Evolutionary conservation across 2,329 filamentous ascomycete genomes (phyloP).

Genomic region (Alternaria sp.): DNA sequence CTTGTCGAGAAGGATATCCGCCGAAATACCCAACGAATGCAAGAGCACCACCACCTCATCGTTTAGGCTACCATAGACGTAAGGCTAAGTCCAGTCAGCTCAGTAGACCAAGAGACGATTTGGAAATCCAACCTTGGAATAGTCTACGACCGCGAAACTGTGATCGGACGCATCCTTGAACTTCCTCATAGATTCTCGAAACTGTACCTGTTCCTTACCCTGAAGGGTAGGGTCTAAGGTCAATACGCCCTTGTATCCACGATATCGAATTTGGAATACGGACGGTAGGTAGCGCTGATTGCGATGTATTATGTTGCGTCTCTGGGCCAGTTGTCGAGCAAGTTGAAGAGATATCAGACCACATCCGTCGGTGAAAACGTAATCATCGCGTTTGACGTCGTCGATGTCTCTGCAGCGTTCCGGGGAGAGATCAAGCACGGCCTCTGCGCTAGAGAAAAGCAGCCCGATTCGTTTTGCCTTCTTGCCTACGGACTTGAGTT

Average conservation of each 20-base stretch:
- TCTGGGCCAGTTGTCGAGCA: constrained; percentile 43
- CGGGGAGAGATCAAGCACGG: constrained; percentile 40
- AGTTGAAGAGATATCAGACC: constrained; percentile 47
- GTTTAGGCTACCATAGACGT: constrained; percentile 51
- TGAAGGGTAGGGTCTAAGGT: constrained; percentile 48
- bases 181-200: constrained; percentile 53
- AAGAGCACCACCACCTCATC: constrained; percentile 53
- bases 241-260: constrained; percentile 54
- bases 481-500: constrained; percentile 53
- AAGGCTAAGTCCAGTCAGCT: constrained; percentile 39
- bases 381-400: constrained; percentile 48
- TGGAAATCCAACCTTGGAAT: constrained; percentile 46
- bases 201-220: constrained; percentile 31
- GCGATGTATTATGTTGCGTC: constrained; percentile 44
- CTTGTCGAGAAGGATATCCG: constrained; percentile 42
- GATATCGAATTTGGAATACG: constrained; percentile 53
- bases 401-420: constrained; percentile 49
- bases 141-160: constrained; percentile 50
- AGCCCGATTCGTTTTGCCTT: constrained; percentile 54
- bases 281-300: constrained; percentile 49
- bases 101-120: not conserved
- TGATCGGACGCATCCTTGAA: constrained; percentile 49
- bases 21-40: constrained; percentile 45
- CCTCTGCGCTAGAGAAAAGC: constrained; percentile 49
- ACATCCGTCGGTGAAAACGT: constrained; percentile 54